Evolutionary conservation across 495 filamentous ascomycete species (phyloP), one percentile per base, ranked within the genome.

Genomic region (Diplogelasinospora grovesii): DNA sequence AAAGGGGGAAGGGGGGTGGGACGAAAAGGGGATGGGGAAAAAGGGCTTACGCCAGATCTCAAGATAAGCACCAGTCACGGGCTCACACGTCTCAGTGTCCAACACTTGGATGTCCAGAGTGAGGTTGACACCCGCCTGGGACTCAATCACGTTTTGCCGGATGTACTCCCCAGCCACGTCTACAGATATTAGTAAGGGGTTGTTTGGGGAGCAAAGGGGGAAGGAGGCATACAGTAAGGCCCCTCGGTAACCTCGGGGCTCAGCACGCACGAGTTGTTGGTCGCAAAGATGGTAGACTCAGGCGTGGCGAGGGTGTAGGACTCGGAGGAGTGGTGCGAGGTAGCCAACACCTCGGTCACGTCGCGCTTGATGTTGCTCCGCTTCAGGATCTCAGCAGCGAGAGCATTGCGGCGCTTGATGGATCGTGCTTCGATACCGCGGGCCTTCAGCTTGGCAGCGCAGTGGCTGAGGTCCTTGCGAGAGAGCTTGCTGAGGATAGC

Each of bases 51-150:
- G 71, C 77, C 79, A 82, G 31, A 79, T 57, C 50, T 84, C 81
- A 26, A 80, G 57, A 46, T 73, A 83, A 29, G 72, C 60, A 24
- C 69, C 59, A 1, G 69, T 58, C 6, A 81, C 53, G 1, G 77
- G 71, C 22, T 79, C 59, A 61, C 77, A 83, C 22, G 71, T 78
- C 22, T 70, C 69, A 26, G 60, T 64, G 54, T 82, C 73, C 41
- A 81, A 64, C 22, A 83, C 52, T 46, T 80, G 75, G 49, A 81
- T 63, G 44, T 83, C 80, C 28, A 82, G 60, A 37, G 70, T 68
- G 13, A 81, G 61, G 8, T 66, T 54, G 13, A 83, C 67, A 43
- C 81, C 80, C 8, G 49, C 40, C 49, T 82, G 64, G 19, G 52
- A 57, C 37, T 82, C 78, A n/a, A 63, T 55, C 23, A 83, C 50